Evolutionary conservation across 116 monocot species (phyloP), one percentile per base, ranked within the genome.

Genomic region (Papilionanthe hybrid): DNA sequence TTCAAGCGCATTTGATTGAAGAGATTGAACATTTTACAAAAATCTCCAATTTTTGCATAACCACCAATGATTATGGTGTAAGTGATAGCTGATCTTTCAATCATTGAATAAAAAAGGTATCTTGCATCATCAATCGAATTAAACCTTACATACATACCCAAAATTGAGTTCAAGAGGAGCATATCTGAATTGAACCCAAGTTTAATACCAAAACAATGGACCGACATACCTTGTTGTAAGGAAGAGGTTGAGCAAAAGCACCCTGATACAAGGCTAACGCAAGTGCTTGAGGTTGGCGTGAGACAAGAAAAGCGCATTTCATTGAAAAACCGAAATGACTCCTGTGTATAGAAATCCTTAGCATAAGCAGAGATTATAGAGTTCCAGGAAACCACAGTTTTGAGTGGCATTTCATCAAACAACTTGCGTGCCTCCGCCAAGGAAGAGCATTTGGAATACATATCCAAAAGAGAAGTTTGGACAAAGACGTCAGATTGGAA

Each of bases 401-500:
- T 88, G 0, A 13, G 8, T 1, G 86, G 83, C 88, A 91, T 91
- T 86, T 84, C 88, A 55, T 88, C 88, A 42, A 91, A 91, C 81
- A 88, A 0, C 12, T 58, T 20, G 15, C 82, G 75, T 73, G 88
- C 77, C 0, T 78, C 79, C 0, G 1, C 53, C 27, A 86, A 53
- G 73, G 10, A 5, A 43, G 79, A 81, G 71, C 85, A 86, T 55
- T 84, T 86, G 17, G 86, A 79, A 75, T 88, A 88, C 86, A 88
- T 78, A 42, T 88, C 84, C 9, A 88, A 1, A 71, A 91, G 76
- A 43, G 90, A 86, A 25, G 90, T 90, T 30, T 89, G 86, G 13
- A 90, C 85, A 45, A 85, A 87, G 71, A 68, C 43, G 58, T 90
- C 32, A 0, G 20, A 55, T 11, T 79, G 44, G 45, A 86, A 80